phyloP scores from a whole-genome alignment of 352 stramenopile species.

The Peronospora farinosa region DNA sequence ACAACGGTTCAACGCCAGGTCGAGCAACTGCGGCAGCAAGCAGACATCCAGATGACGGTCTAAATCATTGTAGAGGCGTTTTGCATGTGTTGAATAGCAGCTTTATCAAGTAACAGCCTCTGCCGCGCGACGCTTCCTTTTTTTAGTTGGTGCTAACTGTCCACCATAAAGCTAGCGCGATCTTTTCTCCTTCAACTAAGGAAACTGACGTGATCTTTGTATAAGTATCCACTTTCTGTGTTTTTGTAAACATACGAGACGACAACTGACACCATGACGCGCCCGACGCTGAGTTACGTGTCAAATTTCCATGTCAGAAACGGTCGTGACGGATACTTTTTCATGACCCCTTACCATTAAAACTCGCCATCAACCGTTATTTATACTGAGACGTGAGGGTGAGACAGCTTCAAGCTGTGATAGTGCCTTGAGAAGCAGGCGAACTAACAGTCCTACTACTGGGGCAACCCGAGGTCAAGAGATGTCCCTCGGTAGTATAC shows the following conservation, averaged over 20 bases:
- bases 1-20: slow-evolving; percentile 7
- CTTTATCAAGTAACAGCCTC: neutral
- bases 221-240: neutral
- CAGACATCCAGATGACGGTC: slow-evolving; percentile 6
- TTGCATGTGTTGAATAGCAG: neutral
- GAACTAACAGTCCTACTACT: neutral
- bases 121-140: neutral
- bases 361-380: slow-evolving; percentile 3
- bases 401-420: slow-evolving; percentile 4
- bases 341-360: too few relatives aligned
- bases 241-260: neutral
- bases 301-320: slow-evolving; percentile 30
- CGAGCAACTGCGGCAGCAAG: slow-evolving; percentile 12
- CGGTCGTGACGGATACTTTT: slow-evolving; percentile 9
- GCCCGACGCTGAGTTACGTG: slow-evolving; percentile 33
- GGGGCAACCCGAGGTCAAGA: slow-evolving; percentile 9
- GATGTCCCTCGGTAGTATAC: slow-evolving; percentile 13
- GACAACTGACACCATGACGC: slow-evolving; percentile 28
- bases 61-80: slow-evolving; percentile 9
- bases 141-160: neutral
- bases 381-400: slow-evolving; percentile 7
- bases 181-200: neutral
- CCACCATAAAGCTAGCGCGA: neutral
- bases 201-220: neutral
- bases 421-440: too few relatives aligned